A percentile compares a stretch with the other conserved stretches of the same genome.
Evolutionary conservation across 208 protist genomes (phyloP).

Genomic region (Sergeia podlipaevii): DNA sequence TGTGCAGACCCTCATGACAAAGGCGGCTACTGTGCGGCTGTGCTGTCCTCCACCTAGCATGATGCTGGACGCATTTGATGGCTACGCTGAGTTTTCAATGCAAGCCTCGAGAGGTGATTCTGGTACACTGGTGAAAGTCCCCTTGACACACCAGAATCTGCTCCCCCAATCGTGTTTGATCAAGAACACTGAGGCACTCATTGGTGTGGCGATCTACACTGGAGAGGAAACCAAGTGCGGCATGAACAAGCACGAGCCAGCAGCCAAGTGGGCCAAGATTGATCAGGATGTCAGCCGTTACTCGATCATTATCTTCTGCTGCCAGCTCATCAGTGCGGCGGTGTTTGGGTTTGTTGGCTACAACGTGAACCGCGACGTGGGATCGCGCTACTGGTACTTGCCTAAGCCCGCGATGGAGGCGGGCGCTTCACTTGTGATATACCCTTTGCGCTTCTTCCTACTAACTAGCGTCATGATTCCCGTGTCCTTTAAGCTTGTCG

Average conservation of each 20-base stretch:
- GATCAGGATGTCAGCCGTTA: constrained; percentile 86
- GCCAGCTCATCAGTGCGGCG: constrained; percentile 76
- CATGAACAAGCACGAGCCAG: constrained; percentile 85
- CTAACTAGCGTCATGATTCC: constrained; percentile 97
- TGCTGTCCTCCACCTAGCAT: constrained; percentile 68
- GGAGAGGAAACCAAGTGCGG: constrained; percentile 95
- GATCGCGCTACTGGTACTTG: constrained; percentile 69
- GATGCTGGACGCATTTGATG: constrained; percentile 90
- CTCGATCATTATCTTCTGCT: constrained; percentile 85
- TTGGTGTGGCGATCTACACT: constrained; percentile 93
- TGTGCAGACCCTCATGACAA: constrained; percentile 8
- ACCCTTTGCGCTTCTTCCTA: constrained; percentile 93
- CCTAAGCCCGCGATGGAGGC: constrained; percentile 27
- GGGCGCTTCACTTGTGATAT: constrained; percentile 55
- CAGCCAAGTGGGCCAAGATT: constrained; percentile 92
- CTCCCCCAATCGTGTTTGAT: constrained; percentile 87
- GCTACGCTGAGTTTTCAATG: constrained; percentile 27
- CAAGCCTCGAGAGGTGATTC: not conserved
- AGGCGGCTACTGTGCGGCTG: constrained; percentile 23
- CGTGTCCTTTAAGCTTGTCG: constrained; percentile 95
- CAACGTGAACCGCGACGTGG: constrained; percentile 32
- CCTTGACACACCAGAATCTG: constrained; percentile 63
- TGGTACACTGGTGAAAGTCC: constrained; percentile 10
- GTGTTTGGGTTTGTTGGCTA: constrained; percentile 84
- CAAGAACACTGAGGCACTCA: constrained; percentile 73